Evolutionary conservation across 306 rosid species (phyloP), one percentile per base, ranked within the genome.

Genomic region (Begonia peltatifolia): DNA sequence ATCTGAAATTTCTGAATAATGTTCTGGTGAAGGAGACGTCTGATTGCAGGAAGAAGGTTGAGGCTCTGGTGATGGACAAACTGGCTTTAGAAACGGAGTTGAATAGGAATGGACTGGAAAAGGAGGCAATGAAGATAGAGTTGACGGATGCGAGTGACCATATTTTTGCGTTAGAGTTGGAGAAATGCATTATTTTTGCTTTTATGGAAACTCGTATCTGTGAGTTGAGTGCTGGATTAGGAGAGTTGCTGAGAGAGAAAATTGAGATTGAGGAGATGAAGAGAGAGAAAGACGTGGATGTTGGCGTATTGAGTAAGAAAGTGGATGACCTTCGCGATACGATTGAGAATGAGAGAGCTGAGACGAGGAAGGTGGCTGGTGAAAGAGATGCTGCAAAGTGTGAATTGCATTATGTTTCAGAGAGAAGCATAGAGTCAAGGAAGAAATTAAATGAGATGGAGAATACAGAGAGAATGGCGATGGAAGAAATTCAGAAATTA

Each of bases 1-100:
- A 44, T 46, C 84, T 89, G 70, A 85, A 78, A 64, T 60, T 78
- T 12, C 79, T 85, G 61, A 90, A 85, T 55, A 52, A 71, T 11
- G 18, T 67, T 18, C 94, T 85, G 11, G 63, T 90, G 55, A 80
- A 74, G 67, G 80, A 85, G 68, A 72, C 94, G 12, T 1, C 49
- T 3, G 66, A 82, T 0, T 63, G 65, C 25, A 65, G 95, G n/a
- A 65, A 57, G 4, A 83, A 71, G 61, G 63, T 83, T 12, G 69
- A 79, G 11, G 52, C 80, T 2, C 38, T 85, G 20, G 56, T 56
- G 2, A n/a, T 52, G 10, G 63, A 54, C 18, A 74, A 81, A 13
- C 47, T 66, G 14, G 51, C 65, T 2, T 10, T 83, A 50, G 72
- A 76, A 38, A 57, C 64, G 2, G 74, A 57, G 14, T 54, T 77